Base-by-base conservation (phyloP, 352 stramenopile species). In the Pythium diclinum region DNA sequence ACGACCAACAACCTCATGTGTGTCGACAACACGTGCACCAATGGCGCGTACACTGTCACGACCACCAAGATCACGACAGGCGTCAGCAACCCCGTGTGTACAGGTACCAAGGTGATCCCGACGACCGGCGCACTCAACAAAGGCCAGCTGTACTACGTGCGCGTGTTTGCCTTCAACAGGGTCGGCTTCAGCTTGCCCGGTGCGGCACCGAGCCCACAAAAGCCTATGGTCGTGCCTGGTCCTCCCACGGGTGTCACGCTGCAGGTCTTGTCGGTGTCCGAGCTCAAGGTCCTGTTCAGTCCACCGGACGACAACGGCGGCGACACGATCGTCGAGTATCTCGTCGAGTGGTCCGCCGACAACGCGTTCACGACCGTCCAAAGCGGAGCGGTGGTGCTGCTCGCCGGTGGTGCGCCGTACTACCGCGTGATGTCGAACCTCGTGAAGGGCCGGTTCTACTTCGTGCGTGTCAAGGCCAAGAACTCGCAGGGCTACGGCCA, bases 161-260 rank as follows among this genome's bases (percentile, higher is more conserved):
- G 95, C 7, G 92, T 99, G 21, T 96, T 92, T 36, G 92, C 96
- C 8, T 98, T 98, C 75, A 99, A 99, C 78, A 79, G 86, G 36
- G 64, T 97, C n/a, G 96, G 96, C 9, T 99, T 96, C 63, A 89
- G 92, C 13, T 58, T 87, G 13, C 87, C 91, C 2, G 72, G 69
- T 6, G 61, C 77, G 52, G 83, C 74, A 21, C 61, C 72, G 1
- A 79, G 70, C 53, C 75, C 81, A 1, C 79, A 92, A 51, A 93
- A 91, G 46, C 87, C 83, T 0, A 92, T 97, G 76, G 78, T 93
- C 30, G 86, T 94, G 3, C 80, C 79, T 4, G 84, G 82, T 10
- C 68, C 78, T 3, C 85, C 86, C 6, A 93, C 79, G 10, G 83
- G 81, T 21, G 85, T 94, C 10, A 92, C 76, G 8, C 65, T 95